These are phyloP conservation scores for Pleurotus salmoneostramineus DNA, from an alignment of 768 basidiomycete genomes.

Conservation along the genomic window DNA sequence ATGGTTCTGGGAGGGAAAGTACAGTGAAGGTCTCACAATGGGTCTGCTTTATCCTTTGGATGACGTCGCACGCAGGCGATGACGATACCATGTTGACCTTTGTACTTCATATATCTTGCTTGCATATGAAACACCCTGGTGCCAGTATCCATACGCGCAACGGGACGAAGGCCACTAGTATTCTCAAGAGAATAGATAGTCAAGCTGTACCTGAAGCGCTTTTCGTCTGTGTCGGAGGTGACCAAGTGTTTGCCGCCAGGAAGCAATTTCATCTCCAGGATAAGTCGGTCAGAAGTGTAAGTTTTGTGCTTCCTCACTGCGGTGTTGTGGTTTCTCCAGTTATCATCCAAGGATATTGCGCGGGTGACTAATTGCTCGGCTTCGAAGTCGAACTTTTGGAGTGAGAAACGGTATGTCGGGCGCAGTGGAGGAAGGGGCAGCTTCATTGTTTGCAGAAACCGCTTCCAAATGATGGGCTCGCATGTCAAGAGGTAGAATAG, in stretches of 20 bases:
- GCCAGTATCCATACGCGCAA: slow-evolving; percentile 46
- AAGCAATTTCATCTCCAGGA: slow-evolving; percentile 51
- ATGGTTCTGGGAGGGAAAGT: neutral
- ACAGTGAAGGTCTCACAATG: neutral
- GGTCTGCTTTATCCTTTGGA: slow-evolving; percentile 13
- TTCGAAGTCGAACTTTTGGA: slow-evolving; percentile 34
- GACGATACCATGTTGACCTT: slow-evolving; percentile 44
- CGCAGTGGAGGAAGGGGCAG: slow-evolving; percentile 58
- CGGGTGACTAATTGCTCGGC: slow-evolving; percentile 58
- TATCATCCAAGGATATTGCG: slow-evolving; percentile 55
- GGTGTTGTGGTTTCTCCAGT: slow-evolving; percentile 46
- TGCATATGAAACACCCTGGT: slow-evolving; percentile 53
- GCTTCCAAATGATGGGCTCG: slow-evolving; percentile 68
- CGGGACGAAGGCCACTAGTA: slow-evolving; percentile 33
- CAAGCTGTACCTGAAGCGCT: slow-evolving; percentile 42
- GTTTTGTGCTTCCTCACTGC: slow-evolving; percentile 22
- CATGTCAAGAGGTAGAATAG: slow-evolving; percentile 61
- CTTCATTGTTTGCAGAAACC: slow-evolving; percentile 49
- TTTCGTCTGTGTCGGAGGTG: slow-evolving; percentile 48
- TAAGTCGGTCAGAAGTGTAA: slow-evolving; percentile 29
- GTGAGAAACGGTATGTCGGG: slow-evolving; percentile 47
- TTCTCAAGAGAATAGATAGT: slow-evolving; percentile 57
- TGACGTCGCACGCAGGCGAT: slow-evolving; percentile 47
- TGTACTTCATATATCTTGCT: slow-evolving; percentile 55
- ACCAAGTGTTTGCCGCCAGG: slow-evolving; percentile 69